These are phyloP conservation scores for Rhizopogon vinicolor DNA, from an alignment of 768 basidiomycete genomes.

Conservation along the genomic window DNA sequence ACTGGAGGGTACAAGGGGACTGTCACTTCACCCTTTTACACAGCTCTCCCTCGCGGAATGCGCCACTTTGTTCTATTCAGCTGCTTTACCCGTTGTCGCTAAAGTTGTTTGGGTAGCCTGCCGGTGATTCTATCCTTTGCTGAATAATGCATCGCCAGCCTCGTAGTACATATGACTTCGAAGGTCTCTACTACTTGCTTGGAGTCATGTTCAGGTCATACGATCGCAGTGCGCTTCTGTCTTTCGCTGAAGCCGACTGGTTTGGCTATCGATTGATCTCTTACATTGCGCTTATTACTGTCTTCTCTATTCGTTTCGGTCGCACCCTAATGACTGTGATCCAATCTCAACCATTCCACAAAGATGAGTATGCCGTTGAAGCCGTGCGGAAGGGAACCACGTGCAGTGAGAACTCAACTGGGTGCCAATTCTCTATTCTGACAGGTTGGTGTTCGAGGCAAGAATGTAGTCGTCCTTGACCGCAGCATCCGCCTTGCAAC, in stretches of 20 bases:
- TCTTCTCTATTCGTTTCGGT: conserved; percentile 93
- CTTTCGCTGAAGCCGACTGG: not conserved
- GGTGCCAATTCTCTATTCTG: conserved; percentile 3
- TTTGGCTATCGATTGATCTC: no score
- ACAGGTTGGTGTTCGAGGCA: no score
- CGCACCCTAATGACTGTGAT: conserved; percentile 20
- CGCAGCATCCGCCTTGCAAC: no score
- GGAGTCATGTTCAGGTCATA: conserved; percentile 71
- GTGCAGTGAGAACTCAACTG: conserved; percentile 60
- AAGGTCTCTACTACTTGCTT: not conserved
- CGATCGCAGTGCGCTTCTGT: conserved; percentile 75
- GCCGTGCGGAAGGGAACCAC: conserved; percentile 94
- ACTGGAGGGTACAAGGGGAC: no score
- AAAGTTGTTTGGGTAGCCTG: no score
- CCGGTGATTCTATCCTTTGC: no score
- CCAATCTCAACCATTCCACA: conserved; percentile 31
- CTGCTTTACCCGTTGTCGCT: no score
- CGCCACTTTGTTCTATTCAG: no score
- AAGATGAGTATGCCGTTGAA: conserved; percentile 96
- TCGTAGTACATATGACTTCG: conserved; percentile 29
- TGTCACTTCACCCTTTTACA: no score
- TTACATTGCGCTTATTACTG: conserved; percentile 70
- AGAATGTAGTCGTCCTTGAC: no score
- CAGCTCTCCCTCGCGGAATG: no score
- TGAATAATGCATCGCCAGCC: conserved; percentile 10